phyloP scores from a whole-genome alignment of 2,329 filamentous ascomycete species.

The Ophiocordyceps camponoti-saundersi region DNA sequence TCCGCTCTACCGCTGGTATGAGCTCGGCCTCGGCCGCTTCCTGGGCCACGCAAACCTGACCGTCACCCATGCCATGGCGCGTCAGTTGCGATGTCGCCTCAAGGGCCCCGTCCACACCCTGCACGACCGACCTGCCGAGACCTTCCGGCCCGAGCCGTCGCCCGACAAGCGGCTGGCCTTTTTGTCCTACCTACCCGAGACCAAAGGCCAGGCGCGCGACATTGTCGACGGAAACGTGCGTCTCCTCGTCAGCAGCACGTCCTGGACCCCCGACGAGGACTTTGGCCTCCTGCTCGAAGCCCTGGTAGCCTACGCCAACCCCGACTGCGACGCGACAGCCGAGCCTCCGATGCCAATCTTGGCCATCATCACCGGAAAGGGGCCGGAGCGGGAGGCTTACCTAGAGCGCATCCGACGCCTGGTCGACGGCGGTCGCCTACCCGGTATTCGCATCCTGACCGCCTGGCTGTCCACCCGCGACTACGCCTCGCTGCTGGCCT shows the following conservation, averaged over 20 bases:
- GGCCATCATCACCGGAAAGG: conserved; percentile 88
- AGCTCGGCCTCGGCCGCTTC: conserved; percentile 49
- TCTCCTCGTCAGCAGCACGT: conserved; percentile 81
- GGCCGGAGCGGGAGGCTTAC: conserved; percentile 67
- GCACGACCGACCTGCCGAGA: conserved; percentile 70
- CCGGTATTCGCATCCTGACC: conserved; percentile 55
- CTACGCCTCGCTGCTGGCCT: conserved; percentile 70
- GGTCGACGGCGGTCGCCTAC: conserved; percentile 42
- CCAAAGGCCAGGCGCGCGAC: conserved; percentile 37
- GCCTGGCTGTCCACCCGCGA: conserved; percentile 74
- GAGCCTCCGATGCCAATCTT: conserved; percentile 45
- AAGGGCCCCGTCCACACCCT: conserved; percentile 50
- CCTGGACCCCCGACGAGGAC: conserved; percentile 95
- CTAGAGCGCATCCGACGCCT: conserved; percentile 46
- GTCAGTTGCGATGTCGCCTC: conserved; percentile 46
- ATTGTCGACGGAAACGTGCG: conserved; percentile 42
- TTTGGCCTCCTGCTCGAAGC: conserved; percentile 78
- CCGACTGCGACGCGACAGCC: conserved; percentile 20
- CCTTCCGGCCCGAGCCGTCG: conserved; percentile 56
- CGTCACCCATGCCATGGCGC: conserved; percentile 78
- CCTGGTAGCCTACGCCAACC: conserved; percentile 53
- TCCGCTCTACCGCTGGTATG: conserved; percentile 58
- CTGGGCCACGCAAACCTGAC: conserved; percentile 62
- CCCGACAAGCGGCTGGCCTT: conserved; percentile 34
- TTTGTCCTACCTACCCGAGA: conserved; percentile 48